phyloP scores from a whole-genome alignment of 345 rosid species.

The Conringia planisiliqua region DNA sequence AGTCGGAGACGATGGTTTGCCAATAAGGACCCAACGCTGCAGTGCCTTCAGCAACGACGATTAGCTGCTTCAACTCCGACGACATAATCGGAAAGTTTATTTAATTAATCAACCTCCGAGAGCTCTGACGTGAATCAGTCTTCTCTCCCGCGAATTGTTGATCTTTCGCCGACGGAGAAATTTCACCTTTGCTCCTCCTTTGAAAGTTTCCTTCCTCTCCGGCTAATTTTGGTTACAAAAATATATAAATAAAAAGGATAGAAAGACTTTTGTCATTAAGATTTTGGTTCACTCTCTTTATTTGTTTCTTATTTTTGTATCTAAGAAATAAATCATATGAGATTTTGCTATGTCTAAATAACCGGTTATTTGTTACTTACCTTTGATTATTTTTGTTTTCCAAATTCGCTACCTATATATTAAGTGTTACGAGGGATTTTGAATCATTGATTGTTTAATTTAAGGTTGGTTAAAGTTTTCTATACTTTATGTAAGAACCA shows the following conservation, averaged over 20 bases:
- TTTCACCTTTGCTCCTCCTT: background rate
- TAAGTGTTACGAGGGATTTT: too few relatives aligned
- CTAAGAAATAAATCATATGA: background rate
- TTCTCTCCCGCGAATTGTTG: background rate
- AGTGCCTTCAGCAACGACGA: constrained; percentile 86
- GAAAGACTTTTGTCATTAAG: background rate
- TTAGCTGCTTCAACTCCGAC: constrained; percentile 79
- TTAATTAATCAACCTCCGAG: background rate
- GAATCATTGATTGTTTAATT: too few relatives aligned
- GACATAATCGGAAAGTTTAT: background rate
- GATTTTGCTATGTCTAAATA: background rate
- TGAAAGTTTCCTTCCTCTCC: background rate
- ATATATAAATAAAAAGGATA: too few relatives aligned
- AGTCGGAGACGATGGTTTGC: constrained; percentile 67
- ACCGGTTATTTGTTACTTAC: background rate
- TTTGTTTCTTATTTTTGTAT: background rate
- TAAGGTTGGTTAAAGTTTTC: too few relatives aligned
- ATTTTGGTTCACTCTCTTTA: background rate
- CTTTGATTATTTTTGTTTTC: too few relatives aligned
- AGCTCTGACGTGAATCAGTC: background rate
- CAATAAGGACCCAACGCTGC: constrained; percentile 94
- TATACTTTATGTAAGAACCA: too few relatives aligned
- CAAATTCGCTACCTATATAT: background rate
- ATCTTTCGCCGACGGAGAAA: background rate
- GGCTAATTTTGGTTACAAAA: too few relatives aligned